Conservation (phyloP, 306 rosid genomes). For the Hippophae tibetana region DNA sequence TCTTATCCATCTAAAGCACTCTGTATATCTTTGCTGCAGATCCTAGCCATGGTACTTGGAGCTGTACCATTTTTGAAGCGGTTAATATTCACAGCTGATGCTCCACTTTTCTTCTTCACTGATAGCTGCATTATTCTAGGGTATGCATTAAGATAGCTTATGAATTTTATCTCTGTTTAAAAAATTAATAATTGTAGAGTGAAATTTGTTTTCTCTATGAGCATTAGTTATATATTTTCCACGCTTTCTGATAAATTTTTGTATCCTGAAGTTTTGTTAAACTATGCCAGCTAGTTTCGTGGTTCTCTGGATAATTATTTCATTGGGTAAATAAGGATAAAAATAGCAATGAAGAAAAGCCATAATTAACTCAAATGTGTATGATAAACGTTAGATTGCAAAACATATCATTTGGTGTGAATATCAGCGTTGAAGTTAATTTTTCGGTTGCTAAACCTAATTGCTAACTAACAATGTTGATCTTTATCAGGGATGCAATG, state of each 20-base stretch:
- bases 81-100: slow-evolving; percentile 65
- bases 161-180: too few species aligned
- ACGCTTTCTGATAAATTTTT: neutral
- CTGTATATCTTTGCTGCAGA: slow-evolving; percentile 35
- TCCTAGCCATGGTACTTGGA: slow-evolving; percentile 85
- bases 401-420: neutral
- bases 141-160: slow-evolving; percentile 38
- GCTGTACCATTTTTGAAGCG: slow-evolving; percentile 61
- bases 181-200: too few species aligned
- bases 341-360: too few species aligned
- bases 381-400: too few species aligned
- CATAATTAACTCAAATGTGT: too few species aligned
- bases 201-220: too few species aligned
- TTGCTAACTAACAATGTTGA: slow-evolving; percentile 23
- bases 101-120: slow-evolving; percentile 87
- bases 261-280: neutral
- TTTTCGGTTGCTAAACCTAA: neutral
- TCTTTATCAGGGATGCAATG: slow-evolving; percentile 89
- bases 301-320: too few species aligned
- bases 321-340: too few species aligned
- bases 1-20: slow-evolving; percentile 14
- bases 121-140: slow-evolving; percentile 98
- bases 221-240: neutral
- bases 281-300: slow-evolving; percentile 3
- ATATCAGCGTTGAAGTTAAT: neutral